Conservation (phyloP, 805 yeast genomes). For the Yamadazyma nakazawae region DNA sequence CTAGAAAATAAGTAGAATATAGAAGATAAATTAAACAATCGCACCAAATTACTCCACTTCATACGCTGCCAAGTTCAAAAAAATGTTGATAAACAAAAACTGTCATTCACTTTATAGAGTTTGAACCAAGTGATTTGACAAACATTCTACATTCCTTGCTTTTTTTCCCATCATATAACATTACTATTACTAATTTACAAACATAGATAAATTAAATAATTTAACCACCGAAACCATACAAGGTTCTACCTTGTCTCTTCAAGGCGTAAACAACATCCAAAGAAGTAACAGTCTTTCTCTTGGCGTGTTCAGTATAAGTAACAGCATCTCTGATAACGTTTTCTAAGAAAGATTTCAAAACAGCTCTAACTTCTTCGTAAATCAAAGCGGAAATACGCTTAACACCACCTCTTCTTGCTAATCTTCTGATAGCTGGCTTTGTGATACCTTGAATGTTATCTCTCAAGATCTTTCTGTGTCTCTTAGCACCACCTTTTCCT, state of each 20-base stretch:
- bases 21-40: not conserved
- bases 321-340: conserved; percentile 98
- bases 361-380: conserved; percentile 98
- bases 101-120: no score
- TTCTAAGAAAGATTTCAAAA: conserved; percentile 92
- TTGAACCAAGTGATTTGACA: no score
- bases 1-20: not conserved
- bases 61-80: no score
- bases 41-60: no score
- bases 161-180: conserved; percentile 9
- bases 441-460: conserved; percentile 99
- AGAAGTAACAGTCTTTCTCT: conserved; percentile 99
- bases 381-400: conserved; percentile 99
- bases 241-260: conserved; percentile 99
- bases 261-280: conserved; percentile 98
- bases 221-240: conserved; percentile 99
- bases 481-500: conserved; percentile 99
- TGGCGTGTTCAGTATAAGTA: conserved; percentile 99
- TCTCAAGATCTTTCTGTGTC: conserved; percentile 99
- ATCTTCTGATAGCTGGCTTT: conserved; percentile 99
- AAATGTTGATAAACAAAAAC: no score
- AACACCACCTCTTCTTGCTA: conserved; percentile 99
- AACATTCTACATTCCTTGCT: no score
- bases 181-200: conserved; percentile 9
- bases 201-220: conserved; percentile 13